Evolutionary conservation across 495 filamentous ascomycete genomes (phyloP), one percentile per base, ranked within the genome.

Genomic region (Cenococcum geophilum): DNA sequence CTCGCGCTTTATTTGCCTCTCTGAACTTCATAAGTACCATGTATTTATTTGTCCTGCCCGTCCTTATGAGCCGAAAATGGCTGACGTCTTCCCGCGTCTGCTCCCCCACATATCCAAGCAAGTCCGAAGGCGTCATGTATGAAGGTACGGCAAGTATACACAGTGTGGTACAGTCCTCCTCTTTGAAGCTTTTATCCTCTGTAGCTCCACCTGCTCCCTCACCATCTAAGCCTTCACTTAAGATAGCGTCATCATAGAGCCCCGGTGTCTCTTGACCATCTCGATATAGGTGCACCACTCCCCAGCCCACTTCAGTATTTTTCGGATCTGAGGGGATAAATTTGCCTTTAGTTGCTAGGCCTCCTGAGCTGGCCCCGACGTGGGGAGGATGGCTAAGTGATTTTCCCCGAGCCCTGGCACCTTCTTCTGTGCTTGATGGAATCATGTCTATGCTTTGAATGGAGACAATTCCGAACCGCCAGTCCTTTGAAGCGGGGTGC

Each of bases 21-120:
- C 90, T 78, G 72, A 97, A 97, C 76, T 96, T 97, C 87, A 98
- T 92, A 59, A 98, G 78, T 50, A 96, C 93, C 84, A 98, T 89
- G 76, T 97, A 98, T 69, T 92, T 83, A 72, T 92, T 97, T 68
- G 87, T 83, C 56, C 87, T 78, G 53, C 86, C 86, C 4, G 93
- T 97, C 77, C 89, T 84, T 52, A 98, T 88, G 87, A 98, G 95
- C 43, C 93, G 80, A 69, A 96, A 95, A 76, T 98, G 95, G 67
- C 88, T 95, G 61, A 97, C 89, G 57, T 89, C 80, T 61, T 89
- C 86, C 72, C 89, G 82, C 65, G 91, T 96, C 70, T 86, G 85
- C 73, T 97, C 89, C 1, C 93, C 93, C 36, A 97, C 83, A 67
- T 93, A 97, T 0, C 91, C 92, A 63, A 98, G 72, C 62, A 98